phyloP scores from a whole-genome alignment of 805 yeast species.

The Priceomyces castillae region DNA sequence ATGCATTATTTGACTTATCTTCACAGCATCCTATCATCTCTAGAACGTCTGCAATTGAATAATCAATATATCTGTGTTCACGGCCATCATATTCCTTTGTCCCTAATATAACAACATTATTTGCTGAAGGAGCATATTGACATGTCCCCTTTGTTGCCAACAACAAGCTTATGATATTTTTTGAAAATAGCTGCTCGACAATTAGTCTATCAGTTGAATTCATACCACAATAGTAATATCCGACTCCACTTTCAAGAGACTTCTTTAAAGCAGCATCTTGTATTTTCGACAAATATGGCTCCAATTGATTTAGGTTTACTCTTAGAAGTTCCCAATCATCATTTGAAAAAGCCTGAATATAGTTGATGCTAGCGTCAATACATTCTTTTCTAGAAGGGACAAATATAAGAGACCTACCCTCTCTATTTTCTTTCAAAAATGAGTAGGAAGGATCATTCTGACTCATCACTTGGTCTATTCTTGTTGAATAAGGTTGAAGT shows the following conservation, averaged over 20 bases:
- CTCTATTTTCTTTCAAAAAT: conserved; percentile 29
- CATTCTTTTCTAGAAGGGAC: conserved; percentile 56
- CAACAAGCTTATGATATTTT: conserved; percentile 54
- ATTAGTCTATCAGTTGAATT: conserved; percentile 47
- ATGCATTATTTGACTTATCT: conserved; percentile 21
- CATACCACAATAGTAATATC: conserved; percentile 61
- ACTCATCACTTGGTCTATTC: conserved; percentile 51
- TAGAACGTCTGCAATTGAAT: conserved; percentile 58
- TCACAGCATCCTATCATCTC: conserved; percentile 62
- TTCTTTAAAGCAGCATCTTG: conserved; percentile 45
- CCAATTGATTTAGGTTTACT: conserved; percentile 37
- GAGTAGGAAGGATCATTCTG: conserved; percentile 50
- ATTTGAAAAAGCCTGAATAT: conserved; percentile 35
- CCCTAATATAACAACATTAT: conserved; percentile 61
- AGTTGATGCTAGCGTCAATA: conserved; percentile 48
- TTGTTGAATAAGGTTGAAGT: conserved; percentile 46
- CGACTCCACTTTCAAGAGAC: conserved; percentile 60
- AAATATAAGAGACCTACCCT: conserved; percentile 46
- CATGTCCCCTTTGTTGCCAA: conserved; percentile 61
- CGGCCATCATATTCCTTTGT: conserved; percentile 71
- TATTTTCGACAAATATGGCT: conserved; percentile 42
- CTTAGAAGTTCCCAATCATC: conserved; percentile 41
- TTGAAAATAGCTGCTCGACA: conserved; percentile 50
- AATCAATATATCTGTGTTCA: conserved; percentile 69
- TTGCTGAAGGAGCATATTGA: conserved; percentile 48